Conservation (phyloP, 352 stramenopile species). For the Pilasporangium apinafurcum region DNA sequence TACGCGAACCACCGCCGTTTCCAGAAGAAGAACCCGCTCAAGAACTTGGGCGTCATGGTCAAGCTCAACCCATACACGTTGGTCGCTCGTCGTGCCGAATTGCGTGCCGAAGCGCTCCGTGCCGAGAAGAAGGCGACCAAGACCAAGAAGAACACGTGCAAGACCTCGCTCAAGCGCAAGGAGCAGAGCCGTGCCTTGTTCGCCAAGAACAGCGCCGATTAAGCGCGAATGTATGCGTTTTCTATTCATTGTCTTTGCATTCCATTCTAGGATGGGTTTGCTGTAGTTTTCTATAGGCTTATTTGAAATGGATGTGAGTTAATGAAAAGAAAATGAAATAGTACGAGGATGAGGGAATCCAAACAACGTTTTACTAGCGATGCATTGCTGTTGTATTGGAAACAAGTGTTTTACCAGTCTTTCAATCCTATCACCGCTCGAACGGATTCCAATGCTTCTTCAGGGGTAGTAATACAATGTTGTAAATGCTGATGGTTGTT, state of each 20-base stretch:
- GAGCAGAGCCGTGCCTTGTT: constrained; percentile 71
- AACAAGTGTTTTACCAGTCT: constrained; percentile 7
- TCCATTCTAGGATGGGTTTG: constrained; percentile 1
- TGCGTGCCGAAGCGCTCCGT: constrained; percentile 80
- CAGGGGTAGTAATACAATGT: too few species aligned
- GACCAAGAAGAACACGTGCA: constrained; percentile 82
- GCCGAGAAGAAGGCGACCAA: constrained; percentile 86
- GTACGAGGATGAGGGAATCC: constrained; percentile 4
- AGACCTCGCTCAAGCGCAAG: constrained; percentile 66
- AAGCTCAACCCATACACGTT: constrained; percentile 97
- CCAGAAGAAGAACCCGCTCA: constrained; percentile 98
- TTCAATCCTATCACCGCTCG: constrained; percentile 15
- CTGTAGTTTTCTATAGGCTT: too few species aligned
- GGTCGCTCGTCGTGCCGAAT: constrained; percentile 86
- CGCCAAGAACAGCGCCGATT: constrained; percentile 78
- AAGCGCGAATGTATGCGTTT: constrained; percentile 15
- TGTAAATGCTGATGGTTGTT: too few species aligned
- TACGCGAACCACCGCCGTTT: constrained; percentile 84
- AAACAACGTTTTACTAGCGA: too few species aligned
- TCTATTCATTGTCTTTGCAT: background rate
- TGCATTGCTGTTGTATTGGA: too few species aligned
- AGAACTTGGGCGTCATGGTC: constrained; percentile 93
- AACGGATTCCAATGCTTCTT: constrained; percentile 13
- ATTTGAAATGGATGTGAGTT: background rate
- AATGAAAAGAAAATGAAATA: background rate